Percentiles rank a stretch among this genome's conserved stretches.
Evolutionary conservation across 2,329 filamentous ascomycete genomes (phyloP).

Genomic region (Penicillium capsulatum): DNA sequence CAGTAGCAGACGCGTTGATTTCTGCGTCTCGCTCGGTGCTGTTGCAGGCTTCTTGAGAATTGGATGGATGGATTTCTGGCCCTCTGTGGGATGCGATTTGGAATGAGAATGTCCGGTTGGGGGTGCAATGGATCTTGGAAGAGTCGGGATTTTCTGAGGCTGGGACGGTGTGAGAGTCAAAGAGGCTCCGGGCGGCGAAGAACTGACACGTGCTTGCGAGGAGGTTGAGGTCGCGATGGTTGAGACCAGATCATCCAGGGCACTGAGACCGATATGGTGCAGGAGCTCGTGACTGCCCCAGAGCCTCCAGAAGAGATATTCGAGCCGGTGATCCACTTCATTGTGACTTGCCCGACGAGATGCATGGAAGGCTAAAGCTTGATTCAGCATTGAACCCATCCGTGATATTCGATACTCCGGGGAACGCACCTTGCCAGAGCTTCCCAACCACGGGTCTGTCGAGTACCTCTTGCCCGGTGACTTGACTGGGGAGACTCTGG

Average conservation of each 20-base stretch:
- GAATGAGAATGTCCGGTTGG: background rate
- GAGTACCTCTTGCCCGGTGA: conserved; percentile 24
- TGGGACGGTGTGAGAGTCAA: too few relatives aligned
- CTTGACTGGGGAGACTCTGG: too few relatives aligned
- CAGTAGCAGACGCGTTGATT: conserved; percentile 32
- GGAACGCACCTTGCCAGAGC: conserved; percentile 49
- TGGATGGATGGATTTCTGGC: conserved; percentile 25
- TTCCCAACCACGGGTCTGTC: conserved; percentile 41
- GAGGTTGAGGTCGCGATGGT: conserved; percentile 38
- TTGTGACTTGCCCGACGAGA: conserved; percentile 43
- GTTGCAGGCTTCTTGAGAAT: conserved; percentile 40
- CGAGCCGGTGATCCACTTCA: conserved; percentile 42
- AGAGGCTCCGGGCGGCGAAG: too few relatives aligned
- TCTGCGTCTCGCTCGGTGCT: conserved; percentile 25
- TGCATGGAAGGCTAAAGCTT: conserved; percentile 43
- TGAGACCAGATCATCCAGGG: conserved; percentile 43
- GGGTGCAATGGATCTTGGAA: background rate
- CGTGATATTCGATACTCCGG: conserved; percentile 9
- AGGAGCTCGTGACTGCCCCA: conserved; percentile 43
- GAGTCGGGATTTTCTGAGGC: too few relatives aligned
- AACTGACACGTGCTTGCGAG: background rate
- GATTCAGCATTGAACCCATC: background rate
- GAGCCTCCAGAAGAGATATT: conserved; percentile 53
- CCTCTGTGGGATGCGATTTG: conserved; percentile 1
- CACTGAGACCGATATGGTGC: conserved; percentile 36